Percentiles rank a stretch among this genome's conserved stretches.
Conservation (phyloP, 805 yeast species). For the Saccharomycopsis babjevae region DNA sequence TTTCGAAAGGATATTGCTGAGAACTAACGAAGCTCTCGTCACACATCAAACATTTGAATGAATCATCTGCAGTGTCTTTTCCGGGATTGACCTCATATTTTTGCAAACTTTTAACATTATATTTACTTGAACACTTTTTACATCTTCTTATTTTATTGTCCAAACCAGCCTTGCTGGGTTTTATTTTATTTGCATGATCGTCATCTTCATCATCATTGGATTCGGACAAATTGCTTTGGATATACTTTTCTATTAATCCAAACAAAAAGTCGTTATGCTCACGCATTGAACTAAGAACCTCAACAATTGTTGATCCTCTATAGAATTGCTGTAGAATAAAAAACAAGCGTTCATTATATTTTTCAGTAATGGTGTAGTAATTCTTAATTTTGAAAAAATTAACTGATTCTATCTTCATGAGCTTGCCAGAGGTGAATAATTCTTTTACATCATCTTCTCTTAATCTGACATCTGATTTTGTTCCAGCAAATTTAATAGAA, state of each 20-base stretch:
- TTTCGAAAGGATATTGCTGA: slow-evolving; percentile 29
- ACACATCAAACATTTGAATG: slow-evolving; percentile 48
- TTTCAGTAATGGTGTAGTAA: neutral
- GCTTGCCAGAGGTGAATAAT: neutral
- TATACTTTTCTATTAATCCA: slow-evolving; percentile 1
- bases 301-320: neutral
- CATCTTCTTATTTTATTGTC: slow-evolving; percentile 58
- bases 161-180: slow-evolving; percentile 39
- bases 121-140: slow-evolving; percentile 65
- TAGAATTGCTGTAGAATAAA: neutral
- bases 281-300: neutral
- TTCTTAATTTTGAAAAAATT: neutral
- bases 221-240: slow-evolving; percentile 11
- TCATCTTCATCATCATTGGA: neutral
- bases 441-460: neutral
- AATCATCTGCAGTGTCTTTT: slow-evolving; percentile 24
- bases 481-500: neutral
- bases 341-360: neutral
- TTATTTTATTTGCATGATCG: neutral
- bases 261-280: slow-evolving; percentile 7
- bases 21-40: slow-evolving; percentile 23
- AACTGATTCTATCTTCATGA: neutral
- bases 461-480: neutral
- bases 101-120: slow-evolving; percentile 50
- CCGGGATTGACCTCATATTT: slow-evolving; percentile 23